Evolutionary conservation across 163 green algal species (phyloP), one percentile per base, ranked within the genome.

Genomic region (Botryococcus braunii): DNA sequence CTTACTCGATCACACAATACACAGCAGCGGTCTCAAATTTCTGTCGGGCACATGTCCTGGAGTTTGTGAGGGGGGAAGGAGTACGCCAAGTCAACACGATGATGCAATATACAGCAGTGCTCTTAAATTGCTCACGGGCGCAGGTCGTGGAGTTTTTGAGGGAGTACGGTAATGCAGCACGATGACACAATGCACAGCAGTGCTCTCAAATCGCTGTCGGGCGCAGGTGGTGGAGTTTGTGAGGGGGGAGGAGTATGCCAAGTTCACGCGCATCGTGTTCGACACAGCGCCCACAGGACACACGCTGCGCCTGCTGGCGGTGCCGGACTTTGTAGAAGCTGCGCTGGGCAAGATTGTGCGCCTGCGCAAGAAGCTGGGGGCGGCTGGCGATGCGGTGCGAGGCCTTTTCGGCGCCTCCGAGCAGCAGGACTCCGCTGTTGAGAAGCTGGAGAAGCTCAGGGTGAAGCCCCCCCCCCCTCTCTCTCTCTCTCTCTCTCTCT

Each of bases 241-340:
- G 38, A 73, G 90, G 62, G 71, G 76, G 2, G 83, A 90, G 49
- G 88, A 98, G 74, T 98, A 97, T 69, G 85, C 86, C 0, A 82
- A 87, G 37, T 99, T 98, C 83, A 90, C 79, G 2, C 84, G 93
- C 72, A 97, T 99, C 74, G 77, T 99, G 34, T 98, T 99, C 76
- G 94, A 99, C 82, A 99, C 94, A 0, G 94, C 94, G 4, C 94
- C 94, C 41, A 99, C 94, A 1, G 92, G 91, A 4, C 91, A 97
- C 83, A 97, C 91, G 55, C 79, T 97, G 62, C 74, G 91, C 50
- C 81, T 97, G 79, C 88, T 96, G 57, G 82, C 82, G 4, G 82
- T 95, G 66, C 91, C 91, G 4, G 90, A 95, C 40, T 96, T 97
- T 80, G 85, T 96, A 27, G 79, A 85, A 31, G 73, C 72, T 4